Evolutionary conservation across 2,329 filamentous ascomycete genomes (phyloP), one percentile per base, ranked within the genome.

Genomic region (Beauveria australis): DNA sequence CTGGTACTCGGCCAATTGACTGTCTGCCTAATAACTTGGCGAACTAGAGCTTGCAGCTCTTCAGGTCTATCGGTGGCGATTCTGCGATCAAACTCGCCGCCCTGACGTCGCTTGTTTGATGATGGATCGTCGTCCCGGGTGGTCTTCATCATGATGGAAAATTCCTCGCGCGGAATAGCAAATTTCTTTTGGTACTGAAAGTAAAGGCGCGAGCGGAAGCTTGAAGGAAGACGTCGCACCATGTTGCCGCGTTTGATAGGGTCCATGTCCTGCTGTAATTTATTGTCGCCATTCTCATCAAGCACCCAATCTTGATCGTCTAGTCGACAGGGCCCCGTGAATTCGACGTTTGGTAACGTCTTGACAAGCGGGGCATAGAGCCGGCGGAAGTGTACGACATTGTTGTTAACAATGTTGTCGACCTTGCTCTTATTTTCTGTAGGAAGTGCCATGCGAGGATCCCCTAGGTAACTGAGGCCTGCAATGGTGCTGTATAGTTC

Each of bases 111-210:
- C 67, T 85, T 86, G 69, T 95, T 86, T 16, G 86, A 80, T 1
- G 78, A 78, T 48, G 86, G 82, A 60, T 88, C 83, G 68, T 90
- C 87, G 60, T 94, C 89, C 60, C 82, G 83, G 47, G 81, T 84
- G n/a, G 85, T 83, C 62, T 90, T 82, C 74, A 97, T 87, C 86
- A 97, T 92, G 68, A 85, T 82, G 68, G 89, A 80, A 72, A 96
- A 99, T 60, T 96, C 91, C 5, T 84, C 82, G 18, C 86, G 86
- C 0, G 93, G 91, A 48, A 99, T 94, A 60, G 84, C 82, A 69
- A 92, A 95, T 69, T 96, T 93, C 71, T 88, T 87, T 73, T 96
- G 92, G 73, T 97, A 99, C 68, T 92, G 87, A 73, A 96, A 96
- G 76, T 99, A 99, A 0, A 99, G 79, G 62, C 91, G 92, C 59